Evolutionary conservation across 2,329 filamentous ascomycete species (phyloP).

Genomic region (Ceratocystis variospora): DNA sequence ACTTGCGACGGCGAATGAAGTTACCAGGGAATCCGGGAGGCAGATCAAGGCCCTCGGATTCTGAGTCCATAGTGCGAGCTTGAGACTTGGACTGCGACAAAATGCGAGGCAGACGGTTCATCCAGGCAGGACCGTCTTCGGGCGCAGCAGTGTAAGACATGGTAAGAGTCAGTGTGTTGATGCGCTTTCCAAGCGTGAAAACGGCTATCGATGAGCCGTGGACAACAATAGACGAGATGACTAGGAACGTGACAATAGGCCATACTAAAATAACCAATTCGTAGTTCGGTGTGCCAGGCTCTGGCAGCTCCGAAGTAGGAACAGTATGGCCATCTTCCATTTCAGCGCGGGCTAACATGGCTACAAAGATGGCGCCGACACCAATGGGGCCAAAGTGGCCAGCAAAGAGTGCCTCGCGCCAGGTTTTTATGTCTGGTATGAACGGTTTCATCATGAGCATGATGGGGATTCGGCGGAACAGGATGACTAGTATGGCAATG

Average conservation of each 20-base stretch:
- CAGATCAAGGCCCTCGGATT: slow-evolving; percentile 44
- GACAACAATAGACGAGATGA: slow-evolving; percentile 85
- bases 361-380: slow-evolving; percentile 90
- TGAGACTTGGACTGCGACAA: slow-evolving; percentile 60
- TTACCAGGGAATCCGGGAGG: slow-evolving; percentile 59
- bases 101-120: slow-evolving; percentile 73
- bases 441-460: slow-evolving; percentile 85
- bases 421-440: slow-evolving; percentile 95
- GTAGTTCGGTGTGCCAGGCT: slow-evolving; percentile 42
- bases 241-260: slow-evolving; percentile 89
- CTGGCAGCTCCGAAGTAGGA: slow-evolving; percentile 51
- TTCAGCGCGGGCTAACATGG: slow-evolving; percentile 85
- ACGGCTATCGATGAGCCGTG: slow-evolving; percentile 97
- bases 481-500: slow-evolving; percentile 80
- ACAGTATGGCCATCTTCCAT: slow-evolving; percentile 64
- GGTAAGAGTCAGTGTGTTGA: slow-evolving; percentile 89
- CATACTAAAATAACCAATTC: slow-evolving; percentile 75
- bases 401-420: slow-evolving; percentile 91
- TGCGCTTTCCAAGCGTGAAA: slow-evolving; percentile 92
- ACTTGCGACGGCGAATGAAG: slow-evolving; percentile 55
- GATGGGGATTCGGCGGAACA: slow-evolving; percentile 90
- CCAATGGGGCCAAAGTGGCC: slow-evolving; percentile 97
- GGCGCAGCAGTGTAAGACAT: slow-evolving; percentile 89
- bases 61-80: slow-evolving; percentile 74
- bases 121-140: slow-evolving; percentile 84